These are phyloP conservation scores for Talaromyces sp. DNA, from an alignment of 2,329 filamentous ascomycete genomes.

Conservation along the genomic window DNA sequence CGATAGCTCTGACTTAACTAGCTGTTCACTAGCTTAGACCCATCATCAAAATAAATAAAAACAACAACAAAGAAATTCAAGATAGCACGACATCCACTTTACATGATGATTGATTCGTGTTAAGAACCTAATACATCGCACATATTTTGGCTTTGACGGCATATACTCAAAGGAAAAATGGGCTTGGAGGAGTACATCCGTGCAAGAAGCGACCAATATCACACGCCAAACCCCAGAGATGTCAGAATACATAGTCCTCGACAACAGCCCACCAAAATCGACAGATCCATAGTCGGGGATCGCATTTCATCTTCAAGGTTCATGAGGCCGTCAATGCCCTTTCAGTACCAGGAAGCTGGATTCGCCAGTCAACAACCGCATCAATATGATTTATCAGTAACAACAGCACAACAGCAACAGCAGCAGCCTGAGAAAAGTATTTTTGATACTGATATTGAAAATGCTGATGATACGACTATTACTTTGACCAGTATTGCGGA, in stretches of 20 bases:
- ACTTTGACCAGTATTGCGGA: constrained; percentile 38
- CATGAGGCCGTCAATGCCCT: constrained; percentile 14
- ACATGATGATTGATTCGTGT: neutral
- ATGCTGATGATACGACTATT: constrained; percentile 43
- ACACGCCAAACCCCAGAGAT: constrained; percentile 9
- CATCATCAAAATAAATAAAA: constrained; percentile 9
- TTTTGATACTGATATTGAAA: constrained; percentile 45
- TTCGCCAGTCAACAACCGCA: neutral
- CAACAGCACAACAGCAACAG: constrained; percentile 18
- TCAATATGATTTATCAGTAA: constrained; percentile 10
- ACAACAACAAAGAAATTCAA: neutral
- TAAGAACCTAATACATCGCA: neutral
- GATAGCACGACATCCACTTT: neutral
- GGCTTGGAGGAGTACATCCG: constrained; percentile 43
- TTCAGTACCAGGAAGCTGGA: constrained; percentile 11
- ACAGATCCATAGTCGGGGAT: constrained; percentile 17
- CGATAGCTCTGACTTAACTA: neutral
- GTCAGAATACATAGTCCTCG: constrained; percentile 5
- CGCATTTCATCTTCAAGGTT: constrained; percentile 21
- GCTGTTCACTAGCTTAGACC: neutral
- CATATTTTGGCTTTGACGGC: neutral
- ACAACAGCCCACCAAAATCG: neutral
- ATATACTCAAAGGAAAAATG: constrained; percentile 27
- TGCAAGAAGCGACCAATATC: constrained; percentile 31
- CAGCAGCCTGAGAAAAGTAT: constrained; percentile 26